Evolutionary conservation across 768 basidiomycete species (phyloP).

Genomic region (Rhodotorula babjevae): DNA sequence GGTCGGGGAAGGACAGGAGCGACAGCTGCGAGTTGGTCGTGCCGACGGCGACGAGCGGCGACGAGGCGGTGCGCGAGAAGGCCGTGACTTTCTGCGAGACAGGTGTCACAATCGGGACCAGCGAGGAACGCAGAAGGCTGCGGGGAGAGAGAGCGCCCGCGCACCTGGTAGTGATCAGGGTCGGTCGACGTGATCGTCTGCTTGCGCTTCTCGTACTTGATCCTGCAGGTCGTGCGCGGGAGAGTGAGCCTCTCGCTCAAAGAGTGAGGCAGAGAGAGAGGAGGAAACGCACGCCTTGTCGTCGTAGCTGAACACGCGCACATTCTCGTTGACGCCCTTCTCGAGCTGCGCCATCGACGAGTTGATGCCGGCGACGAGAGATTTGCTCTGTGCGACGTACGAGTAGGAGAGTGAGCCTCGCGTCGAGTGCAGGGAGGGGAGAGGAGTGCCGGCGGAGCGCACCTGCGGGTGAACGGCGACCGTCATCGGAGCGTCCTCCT

Average conservation of each 20-base stretch:
- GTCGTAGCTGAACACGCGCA: slow-evolving; percentile 59
- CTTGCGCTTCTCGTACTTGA: slow-evolving; percentile 54
- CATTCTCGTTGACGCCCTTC: slow-evolving; percentile 74
- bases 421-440: not conserved
- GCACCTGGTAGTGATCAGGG: slow-evolving; percentile 77
- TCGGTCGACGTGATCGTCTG: slow-evolving; percentile 62
- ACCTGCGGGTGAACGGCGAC: slow-evolving; percentile 59
- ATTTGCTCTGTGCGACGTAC: slow-evolving; percentile 43
- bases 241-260: not conserved
- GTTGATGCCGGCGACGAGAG: slow-evolving; percentile 80
- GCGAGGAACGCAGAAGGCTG: not conserved
- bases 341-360: slow-evolving; percentile 61
- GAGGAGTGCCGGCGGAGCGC: slow-evolving; percentile 46
- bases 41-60: slow-evolving; percentile 54
- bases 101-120: not conserved
- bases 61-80: slow-evolving; percentile 59
- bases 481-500: slow-evolving; percentile 96
- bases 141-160: slow-evolving; percentile 34
- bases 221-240: slow-evolving; percentile 50
- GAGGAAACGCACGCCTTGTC: slow-evolving; percentile 43
- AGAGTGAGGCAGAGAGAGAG: slow-evolving; percentile 47
- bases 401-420: no score
- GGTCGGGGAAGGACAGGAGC: slow-evolving; percentile 62
- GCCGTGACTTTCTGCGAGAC: slow-evolving; percentile 75
- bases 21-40: slow-evolving; percentile 53